phyloP scores from a whole-genome alignment of 495 filamentous ascomycete species.

The Penicilliopsis zonata region DNA sequence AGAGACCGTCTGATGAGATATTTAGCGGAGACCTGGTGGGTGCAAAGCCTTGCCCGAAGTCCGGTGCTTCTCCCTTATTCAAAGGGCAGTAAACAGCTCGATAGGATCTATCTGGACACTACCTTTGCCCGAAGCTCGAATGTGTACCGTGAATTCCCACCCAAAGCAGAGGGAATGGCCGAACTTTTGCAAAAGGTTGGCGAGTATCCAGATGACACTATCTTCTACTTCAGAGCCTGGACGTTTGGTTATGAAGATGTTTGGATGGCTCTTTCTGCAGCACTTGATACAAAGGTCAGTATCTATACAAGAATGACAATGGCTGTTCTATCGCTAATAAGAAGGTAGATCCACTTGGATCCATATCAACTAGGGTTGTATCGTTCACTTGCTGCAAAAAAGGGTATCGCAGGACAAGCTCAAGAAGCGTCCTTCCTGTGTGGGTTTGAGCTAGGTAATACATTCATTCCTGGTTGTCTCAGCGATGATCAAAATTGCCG shows the following conservation, averaged over 20 bases:
- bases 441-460: slow-evolving; percentile 70
- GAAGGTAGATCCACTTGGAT: slow-evolving; percentile 68
- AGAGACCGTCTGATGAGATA: not conserved
- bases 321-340: slow-evolving; percentile 3
- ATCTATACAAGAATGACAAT: not conserved
- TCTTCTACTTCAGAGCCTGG: slow-evolving; percentile 83
- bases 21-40: slow-evolving; percentile 56
- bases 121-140: slow-evolving; percentile 49
- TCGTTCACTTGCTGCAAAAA: slow-evolving; percentile 40
- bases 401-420: slow-evolving; percentile 16
- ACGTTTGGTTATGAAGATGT: slow-evolving; percentile 92
- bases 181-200: slow-evolving; percentile 62
- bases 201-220: slow-evolving; percentile 58
- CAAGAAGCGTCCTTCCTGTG: slow-evolving; percentile 54
- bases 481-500: slow-evolving; percentile 50
- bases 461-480: slow-evolving; percentile 52
- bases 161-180: slow-evolving; percentile 56
- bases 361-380: slow-evolving; percentile 68
- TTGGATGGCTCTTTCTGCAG: slow-evolving; percentile 69
- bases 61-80: slow-evolving; percentile 69
- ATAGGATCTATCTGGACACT: slow-evolving; percentile 81
- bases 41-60: slow-evolving; percentile 51
- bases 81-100: slow-evolving; percentile 48
- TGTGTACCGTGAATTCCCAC: slow-evolving; percentile 37
- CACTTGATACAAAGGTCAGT: slow-evolving; percentile 50